These are phyloP conservation scores for Capsella bursapastoris DNA, from an alignment of 345 rosid genomes.

Conservation along the genomic window DNA sequence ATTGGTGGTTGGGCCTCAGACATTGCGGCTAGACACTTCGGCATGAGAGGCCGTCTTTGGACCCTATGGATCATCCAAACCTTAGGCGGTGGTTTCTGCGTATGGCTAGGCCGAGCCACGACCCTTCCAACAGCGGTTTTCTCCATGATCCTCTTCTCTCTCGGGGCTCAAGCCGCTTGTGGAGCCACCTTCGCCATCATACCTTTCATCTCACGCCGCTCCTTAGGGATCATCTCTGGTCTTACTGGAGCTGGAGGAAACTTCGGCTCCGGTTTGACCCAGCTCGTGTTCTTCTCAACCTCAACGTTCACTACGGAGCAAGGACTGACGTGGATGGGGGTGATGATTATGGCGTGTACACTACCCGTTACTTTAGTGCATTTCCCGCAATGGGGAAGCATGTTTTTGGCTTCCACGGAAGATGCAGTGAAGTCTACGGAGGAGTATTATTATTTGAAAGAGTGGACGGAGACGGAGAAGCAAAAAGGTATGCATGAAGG, in stretches of 20 bases:
- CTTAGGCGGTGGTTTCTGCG: slow-evolving; percentile 71
- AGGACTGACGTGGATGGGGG: slow-evolving; percentile 75
- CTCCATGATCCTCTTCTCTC: slow-evolving; percentile 78
- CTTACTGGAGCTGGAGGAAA: slow-evolving; percentile 83
- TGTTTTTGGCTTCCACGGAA: slow-evolving; percentile 64
- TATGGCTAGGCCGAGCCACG: slow-evolving; percentile 76
- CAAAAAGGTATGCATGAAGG: slow-evolving; percentile 63
- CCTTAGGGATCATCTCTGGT: slow-evolving; percentile 66
- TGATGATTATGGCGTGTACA: slow-evolving; percentile 73
- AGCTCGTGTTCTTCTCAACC: slow-evolving; percentile 68
- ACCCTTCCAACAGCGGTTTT: slow-evolving; percentile 65
- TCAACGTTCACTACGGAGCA: slow-evolving; percentile 55
- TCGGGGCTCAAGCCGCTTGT: slow-evolving; percentile 90
- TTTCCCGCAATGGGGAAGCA: slow-evolving; percentile 89
- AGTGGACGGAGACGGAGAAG: slow-evolving; percentile 75
- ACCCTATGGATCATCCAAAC: slow-evolving; percentile 76
- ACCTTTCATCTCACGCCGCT: slow-evolving; percentile 81
- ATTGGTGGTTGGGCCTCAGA: slow-evolving; percentile 82
- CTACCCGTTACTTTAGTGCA: slow-evolving; percentile 67
- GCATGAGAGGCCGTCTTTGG: slow-evolving; percentile 91
- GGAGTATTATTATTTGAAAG: slow-evolving; percentile 65
- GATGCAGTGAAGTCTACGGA: slow-evolving; percentile 58
- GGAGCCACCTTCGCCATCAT: slow-evolving; percentile 86
- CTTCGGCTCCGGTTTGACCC: slow-evolving; percentile 81
- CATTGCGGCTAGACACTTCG: slow-evolving; percentile 58